Percentiles rank a stretch among this genome's conserved stretches.
Conservation (phyloP, 106 monocot species). For the Agapanthus africanus region DNA sequence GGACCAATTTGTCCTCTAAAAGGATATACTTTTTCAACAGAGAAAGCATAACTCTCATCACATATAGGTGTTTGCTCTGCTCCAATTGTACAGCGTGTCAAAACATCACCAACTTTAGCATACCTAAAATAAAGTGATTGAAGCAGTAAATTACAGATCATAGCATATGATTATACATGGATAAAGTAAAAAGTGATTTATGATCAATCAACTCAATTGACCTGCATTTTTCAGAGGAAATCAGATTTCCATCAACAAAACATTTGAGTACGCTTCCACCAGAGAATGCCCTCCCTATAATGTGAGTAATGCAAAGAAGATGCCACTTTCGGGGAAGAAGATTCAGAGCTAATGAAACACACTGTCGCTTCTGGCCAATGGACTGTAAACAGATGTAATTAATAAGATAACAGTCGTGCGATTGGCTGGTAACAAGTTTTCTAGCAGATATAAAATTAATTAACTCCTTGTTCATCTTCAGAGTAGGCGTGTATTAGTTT, state of each 20-base stretch:
- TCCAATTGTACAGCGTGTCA: slow-evolving; percentile 80
- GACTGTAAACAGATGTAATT: slow-evolving; percentile 68
- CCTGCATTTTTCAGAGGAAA: slow-evolving; percentile 96
- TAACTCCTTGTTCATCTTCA: background rate
- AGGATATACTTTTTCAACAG: slow-evolving; percentile 44
- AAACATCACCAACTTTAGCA: slow-evolving; percentile 65
- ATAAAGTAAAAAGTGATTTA: background rate
- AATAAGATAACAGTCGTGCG: too few relatives aligned
- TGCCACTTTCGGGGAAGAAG: slow-evolving; percentile 75
- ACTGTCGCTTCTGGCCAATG: slow-evolving; percentile 76
- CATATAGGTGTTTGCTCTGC: slow-evolving; percentile 28
- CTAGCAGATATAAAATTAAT: background rate
- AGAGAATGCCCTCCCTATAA: slow-evolving; percentile 88
- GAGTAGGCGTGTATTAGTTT: background rate
- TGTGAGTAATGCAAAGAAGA: slow-evolving; percentile 82
- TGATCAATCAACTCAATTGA: slow-evolving; percentile 16
- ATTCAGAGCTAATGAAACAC: slow-evolving; percentile 48
- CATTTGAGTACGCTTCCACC: slow-evolving; percentile 76
- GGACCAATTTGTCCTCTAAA: slow-evolving; percentile 97
- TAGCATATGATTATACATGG: background rate
- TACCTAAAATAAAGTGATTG: slow-evolving; percentile 40
- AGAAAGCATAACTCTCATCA: slow-evolving; percentile 37
- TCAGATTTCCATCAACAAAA: slow-evolving; percentile 76
- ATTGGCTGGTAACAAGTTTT: background rate
- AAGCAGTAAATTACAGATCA: background rate